A percentile compares a stretch with the other conserved stretches of the same genome.
Evolutionary conservation across 495 filamentous ascomycete species (phyloP).

Genomic region (Immersiella caudata): DNA sequence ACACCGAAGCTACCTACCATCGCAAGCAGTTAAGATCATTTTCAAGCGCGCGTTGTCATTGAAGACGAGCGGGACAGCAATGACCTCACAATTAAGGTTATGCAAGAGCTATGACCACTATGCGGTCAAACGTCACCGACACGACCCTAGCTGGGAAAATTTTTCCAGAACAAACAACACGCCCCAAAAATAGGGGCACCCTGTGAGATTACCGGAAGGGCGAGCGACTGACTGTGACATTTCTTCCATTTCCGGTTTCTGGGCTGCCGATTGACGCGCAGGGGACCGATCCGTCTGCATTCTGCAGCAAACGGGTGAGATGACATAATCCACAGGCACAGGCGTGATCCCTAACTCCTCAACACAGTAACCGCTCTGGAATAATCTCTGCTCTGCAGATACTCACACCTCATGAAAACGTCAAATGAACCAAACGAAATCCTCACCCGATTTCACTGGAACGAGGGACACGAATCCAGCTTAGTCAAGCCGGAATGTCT

Average conservation of each 20-base stretch:
- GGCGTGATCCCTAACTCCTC: no score
- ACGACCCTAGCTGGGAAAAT: not conserved
- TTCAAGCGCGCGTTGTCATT: not conserved
- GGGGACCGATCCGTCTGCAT: not conserved
- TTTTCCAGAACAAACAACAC: conserved; percentile 13
- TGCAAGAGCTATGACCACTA: conserved; percentile 27
- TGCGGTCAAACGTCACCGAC: not conserved
- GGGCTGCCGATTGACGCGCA: not conserved
- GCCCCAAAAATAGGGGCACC: not conserved
- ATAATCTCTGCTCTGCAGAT: no score
- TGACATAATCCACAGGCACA: not conserved
- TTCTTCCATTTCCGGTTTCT: not conserved
- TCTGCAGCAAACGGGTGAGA: not conserved
- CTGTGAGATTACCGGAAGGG: not conserved
- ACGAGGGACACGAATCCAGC: not conserved
- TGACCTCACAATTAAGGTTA: not conserved
- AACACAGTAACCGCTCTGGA: no score
- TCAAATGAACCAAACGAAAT: not conserved
- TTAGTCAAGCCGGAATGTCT: conserved; percentile 10
- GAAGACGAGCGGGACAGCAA: not conserved
- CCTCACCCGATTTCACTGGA: not conserved
- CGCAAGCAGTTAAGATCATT: no score
- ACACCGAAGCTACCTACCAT: no score
- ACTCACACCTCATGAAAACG: not conserved
- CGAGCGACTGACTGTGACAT: not conserved